Evolutionary conservation across 106 monocot genomes (phyloP).

Genomic region (Platanthera guangdongensis): DNA sequence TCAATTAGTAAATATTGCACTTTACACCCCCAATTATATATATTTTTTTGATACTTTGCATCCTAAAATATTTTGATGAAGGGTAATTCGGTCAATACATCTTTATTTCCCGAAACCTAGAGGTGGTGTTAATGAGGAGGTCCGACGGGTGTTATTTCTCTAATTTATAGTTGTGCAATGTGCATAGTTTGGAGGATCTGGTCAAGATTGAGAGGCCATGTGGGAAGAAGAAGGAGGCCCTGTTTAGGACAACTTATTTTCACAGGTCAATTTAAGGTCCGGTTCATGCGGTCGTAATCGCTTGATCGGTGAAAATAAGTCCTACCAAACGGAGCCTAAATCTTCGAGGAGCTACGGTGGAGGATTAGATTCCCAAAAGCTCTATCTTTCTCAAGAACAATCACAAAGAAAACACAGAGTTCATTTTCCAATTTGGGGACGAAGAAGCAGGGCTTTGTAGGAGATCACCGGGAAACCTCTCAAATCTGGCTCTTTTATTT

Average conservation of each 20-base stretch:
- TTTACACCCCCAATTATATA: too few relatives aligned
- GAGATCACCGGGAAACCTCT: slow-evolving; percentile 13
- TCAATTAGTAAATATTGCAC: too few relatives aligned
- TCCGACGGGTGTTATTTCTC: too few relatives aligned
- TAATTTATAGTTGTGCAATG: slow-evolving; percentile 8
- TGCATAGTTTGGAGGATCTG: slow-evolving; percentile 40
- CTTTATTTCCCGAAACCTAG: too few relatives aligned
- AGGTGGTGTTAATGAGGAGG: too few relatives aligned
- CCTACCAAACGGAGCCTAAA: neutral
- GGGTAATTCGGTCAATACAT: too few relatives aligned
- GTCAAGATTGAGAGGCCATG: slow-evolving; percentile 32
- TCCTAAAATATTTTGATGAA: too few relatives aligned
- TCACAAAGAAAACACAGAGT: slow-evolving; percentile 21
- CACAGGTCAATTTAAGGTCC: too few relatives aligned
- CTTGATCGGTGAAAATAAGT: too few relatives aligned
- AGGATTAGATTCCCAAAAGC: slow-evolving; percentile 10
- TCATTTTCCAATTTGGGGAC: slow-evolving; percentile 7
- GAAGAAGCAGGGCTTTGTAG: slow-evolving; percentile 12
- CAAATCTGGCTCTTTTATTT: neutral
- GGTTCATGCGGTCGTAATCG: too few relatives aligned
- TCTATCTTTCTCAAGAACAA: neutral
- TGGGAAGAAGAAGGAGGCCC: slow-evolving; percentile 16
- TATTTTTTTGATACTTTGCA: too few relatives aligned
- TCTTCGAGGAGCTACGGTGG: slow-evolving; percentile 30
- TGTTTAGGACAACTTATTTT: too few relatives aligned